Conservation (phyloP, 352 stramenopile species). For the Globisporangium solare region DNA sequence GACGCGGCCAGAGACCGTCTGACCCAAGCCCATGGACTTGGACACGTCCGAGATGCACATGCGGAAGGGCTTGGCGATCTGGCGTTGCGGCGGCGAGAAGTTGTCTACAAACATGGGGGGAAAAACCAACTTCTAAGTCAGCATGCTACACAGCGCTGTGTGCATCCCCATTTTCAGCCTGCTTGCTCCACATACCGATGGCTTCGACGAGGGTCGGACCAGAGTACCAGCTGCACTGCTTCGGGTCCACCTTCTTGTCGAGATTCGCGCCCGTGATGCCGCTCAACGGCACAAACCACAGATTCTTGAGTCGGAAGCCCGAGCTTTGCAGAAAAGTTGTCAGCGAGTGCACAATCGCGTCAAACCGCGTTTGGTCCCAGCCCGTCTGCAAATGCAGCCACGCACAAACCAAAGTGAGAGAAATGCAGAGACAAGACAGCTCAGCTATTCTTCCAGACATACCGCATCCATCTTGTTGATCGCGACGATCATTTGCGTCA, state of each 20-base stretch:
- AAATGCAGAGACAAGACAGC: not conserved
- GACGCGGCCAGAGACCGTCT: slow-evolving; percentile 82
- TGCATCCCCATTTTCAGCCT: too few relatives aligned
- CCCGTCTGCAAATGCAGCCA: slow-evolving; percentile 20
- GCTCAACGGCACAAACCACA: slow-evolving; percentile 86
- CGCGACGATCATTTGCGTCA: slow-evolving; percentile 94
- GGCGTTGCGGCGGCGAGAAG: slow-evolving; percentile 66
- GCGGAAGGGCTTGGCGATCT: slow-evolving; percentile 81
- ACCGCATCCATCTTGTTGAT: slow-evolving; percentile 98
- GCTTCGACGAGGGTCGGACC: slow-evolving; percentile 77
- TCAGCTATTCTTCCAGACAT: not conserved
- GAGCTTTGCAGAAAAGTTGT: slow-evolving; percentile 67
- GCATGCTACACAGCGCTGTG: not conserved
- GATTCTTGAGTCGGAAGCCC: slow-evolving; percentile 76
- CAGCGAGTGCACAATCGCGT: slow-evolving; percentile 71
- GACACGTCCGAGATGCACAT: slow-evolving; percentile 85
- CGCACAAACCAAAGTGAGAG: not conserved
- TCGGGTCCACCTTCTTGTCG: slow-evolving; percentile 39
- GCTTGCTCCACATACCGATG: slow-evolving; percentile 35
- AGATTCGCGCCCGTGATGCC: slow-evolving; percentile 85
- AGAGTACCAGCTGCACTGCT: slow-evolving; percentile 68
- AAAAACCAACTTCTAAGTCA: slow-evolving; percentile 10
- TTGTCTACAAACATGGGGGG: slow-evolving; percentile 37
- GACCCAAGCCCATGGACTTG: slow-evolving; percentile 79
- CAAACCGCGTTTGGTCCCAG: slow-evolving; percentile 79